phyloP scores from a whole-genome alignment of 495 filamentous ascomycete genomes.

The Tetracladium setigerum region DNA sequence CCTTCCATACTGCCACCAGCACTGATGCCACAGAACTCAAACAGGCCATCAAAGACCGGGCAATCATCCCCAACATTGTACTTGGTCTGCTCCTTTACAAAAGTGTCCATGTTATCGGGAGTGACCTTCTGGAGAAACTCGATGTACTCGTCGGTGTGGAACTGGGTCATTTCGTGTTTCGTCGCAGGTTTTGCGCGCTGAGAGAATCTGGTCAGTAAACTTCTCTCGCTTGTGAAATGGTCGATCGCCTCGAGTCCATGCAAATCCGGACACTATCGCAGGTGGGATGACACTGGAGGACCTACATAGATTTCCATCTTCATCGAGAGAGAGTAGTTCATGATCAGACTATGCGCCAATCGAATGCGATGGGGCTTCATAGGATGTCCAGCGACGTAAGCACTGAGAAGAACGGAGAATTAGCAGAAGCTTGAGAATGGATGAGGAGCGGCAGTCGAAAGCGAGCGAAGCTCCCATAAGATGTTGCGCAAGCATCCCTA shows the following conservation, averaged over 20 bases:
- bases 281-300: conserved; percentile 8
- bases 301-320: conserved; percentile 98
- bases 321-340: conserved; percentile 98
- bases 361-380: conserved; percentile 99
- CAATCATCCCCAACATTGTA: conserved; percentile 99
- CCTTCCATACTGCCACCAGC: conserved; percentile 97
- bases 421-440: conserved; percentile 25
- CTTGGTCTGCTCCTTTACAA: conserved; percentile 84
- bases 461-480: no score
- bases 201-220: conserved; percentile 13
- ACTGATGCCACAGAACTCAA: conserved; percentile 97
- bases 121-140: conserved; percentile 96
- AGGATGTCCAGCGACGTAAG: conserved; percentile 94
- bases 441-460: no score
- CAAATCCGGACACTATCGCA: conserved; percentile 8
- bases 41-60: conserved; percentile 94
- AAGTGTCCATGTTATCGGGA: conserved; percentile 96
- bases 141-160: conserved; percentile 98
- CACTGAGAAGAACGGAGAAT: conserved; percentile 33
- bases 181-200: conserved; percentile 96
- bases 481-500: no score
- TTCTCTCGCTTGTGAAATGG: not conserved
- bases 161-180: conserved; percentile 97
- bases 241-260: not conserved
- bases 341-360: conserved; percentile 92